Conservation (phyloP, 345 rosid genomes). For the Salix caprea region DNA sequence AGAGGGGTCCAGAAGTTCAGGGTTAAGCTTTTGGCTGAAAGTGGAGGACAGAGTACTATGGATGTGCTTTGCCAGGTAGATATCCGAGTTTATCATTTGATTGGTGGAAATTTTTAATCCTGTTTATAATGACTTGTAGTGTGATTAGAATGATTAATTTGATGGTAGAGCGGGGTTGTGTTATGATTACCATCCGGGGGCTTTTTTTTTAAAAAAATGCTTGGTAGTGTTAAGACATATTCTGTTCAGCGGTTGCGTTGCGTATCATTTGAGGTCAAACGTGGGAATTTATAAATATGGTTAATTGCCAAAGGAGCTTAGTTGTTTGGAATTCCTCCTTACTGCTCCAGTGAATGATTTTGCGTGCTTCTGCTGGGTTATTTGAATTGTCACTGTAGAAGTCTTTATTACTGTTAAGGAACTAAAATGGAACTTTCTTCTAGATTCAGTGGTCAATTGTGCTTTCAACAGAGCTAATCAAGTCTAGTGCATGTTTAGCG, state of each 20-base stretch:
- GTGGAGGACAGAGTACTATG: slow-evolving; percentile 73
- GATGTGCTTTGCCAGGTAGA: slow-evolving; percentile 94
- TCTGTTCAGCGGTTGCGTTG: background rate
- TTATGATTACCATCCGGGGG: background rate
- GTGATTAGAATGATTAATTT: background rate
- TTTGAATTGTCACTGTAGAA: background rate
- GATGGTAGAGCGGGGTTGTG: background rate
- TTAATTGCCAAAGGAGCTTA: background rate
- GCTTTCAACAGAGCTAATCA: background rate
- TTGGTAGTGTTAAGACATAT: background rate
- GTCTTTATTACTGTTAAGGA: background rate
- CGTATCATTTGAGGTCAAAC: background rate
- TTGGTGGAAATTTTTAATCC: background rate
- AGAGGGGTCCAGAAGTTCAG: slow-evolving; percentile 95
- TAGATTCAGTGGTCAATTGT: background rate
- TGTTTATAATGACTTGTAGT: background rate
- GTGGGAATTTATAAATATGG: background rate
- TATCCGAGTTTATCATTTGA: background rate
- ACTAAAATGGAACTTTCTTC: background rate
- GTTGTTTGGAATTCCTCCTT: background rate
- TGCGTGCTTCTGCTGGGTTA: background rate
- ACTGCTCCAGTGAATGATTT: background rate
- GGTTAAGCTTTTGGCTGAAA: slow-evolving; percentile 83
- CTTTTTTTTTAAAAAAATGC: background rate
- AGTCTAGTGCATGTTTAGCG: background rate